phyloP scores from a whole-genome alignment of 2,329 filamentous ascomycete genomes.

The Aphanocladium album region DNA sequence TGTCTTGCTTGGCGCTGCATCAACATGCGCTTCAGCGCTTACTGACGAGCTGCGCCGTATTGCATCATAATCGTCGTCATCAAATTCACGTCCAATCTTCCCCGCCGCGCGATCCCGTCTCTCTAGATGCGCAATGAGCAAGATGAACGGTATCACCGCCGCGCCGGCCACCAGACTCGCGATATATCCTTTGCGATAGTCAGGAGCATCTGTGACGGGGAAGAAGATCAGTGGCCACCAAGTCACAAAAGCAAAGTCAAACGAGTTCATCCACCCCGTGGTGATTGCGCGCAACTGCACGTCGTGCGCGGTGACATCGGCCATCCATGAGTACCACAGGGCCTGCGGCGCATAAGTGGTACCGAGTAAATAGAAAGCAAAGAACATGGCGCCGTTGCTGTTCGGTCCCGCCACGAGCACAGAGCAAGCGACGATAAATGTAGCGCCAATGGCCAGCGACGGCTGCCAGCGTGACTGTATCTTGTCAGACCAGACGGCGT shows the following conservation, averaged over 20 bases:
- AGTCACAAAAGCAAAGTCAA: slow-evolving; percentile 37
- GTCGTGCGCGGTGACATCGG: slow-evolving; percentile 35
- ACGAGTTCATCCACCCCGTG: slow-evolving; percentile 39
- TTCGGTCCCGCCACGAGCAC: slow-evolving; percentile 30
- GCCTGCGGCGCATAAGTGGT: slow-evolving; percentile 42
- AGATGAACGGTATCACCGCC: slow-evolving; percentile 31
- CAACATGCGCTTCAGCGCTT: background rate
- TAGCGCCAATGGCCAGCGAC: slow-evolving; percentile 36
- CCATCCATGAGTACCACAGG: slow-evolving; percentile 44
- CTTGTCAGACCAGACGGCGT: slow-evolving; percentile 36
- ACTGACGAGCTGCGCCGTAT: background rate
- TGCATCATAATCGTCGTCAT: slow-evolving; percentile 4
- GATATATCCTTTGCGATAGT: slow-evolving; percentile 34
- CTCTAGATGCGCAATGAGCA: slow-evolving; percentile 33
- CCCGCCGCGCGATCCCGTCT: slow-evolving; percentile 22
- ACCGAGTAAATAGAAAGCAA: slow-evolving; percentile 39
- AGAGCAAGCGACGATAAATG: slow-evolving; percentile 36
- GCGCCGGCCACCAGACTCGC: slow-evolving; percentile 34
- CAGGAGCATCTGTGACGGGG: slow-evolving; percentile 34
- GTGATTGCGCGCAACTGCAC: slow-evolving; percentile 38
- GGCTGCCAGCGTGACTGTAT: slow-evolving; percentile 39
- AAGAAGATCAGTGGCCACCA: slow-evolving; percentile 38
- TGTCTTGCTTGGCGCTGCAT: background rate
- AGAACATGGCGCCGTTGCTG: slow-evolving; percentile 33
- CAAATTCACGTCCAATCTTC: slow-evolving; percentile 21